These are phyloP conservation scores for Onygenales sp. DNA, from an alignment of 2,329 filamentous ascomycete genomes.

Conservation along the genomic window DNA sequence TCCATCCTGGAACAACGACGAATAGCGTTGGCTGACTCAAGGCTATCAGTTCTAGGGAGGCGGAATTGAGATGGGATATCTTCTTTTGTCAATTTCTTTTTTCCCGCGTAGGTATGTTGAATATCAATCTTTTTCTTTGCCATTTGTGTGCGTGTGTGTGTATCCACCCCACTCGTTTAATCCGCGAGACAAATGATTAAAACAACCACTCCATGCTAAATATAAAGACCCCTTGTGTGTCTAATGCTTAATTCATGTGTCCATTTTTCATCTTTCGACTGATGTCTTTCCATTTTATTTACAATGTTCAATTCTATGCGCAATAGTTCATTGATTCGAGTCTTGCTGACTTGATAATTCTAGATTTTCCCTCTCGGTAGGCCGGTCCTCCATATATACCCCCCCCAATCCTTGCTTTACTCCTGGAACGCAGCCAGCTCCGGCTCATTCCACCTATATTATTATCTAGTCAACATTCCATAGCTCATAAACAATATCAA, in stretches of 20 bases:
- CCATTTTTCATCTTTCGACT: slow-evolving; percentile 59
- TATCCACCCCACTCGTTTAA: neutral
- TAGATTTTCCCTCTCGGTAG: neutral
- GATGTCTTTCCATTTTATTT: slow-evolving; percentile 26
- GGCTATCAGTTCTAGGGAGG: neutral
- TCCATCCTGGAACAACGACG: neutral
- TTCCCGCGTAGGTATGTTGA: slow-evolving; percentile 3
- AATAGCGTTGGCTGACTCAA: neutral
- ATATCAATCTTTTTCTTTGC: slow-evolving; percentile 5
- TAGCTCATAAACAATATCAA: too few species aligned
- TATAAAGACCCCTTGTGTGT: slow-evolving; percentile 41
- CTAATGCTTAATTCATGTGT: slow-evolving; percentile 48
- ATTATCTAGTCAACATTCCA: neutral
- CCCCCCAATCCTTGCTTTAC: slow-evolving; percentile 10
- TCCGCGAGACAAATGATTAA: slow-evolving; percentile 10
- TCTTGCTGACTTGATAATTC: slow-evolving; percentile 2
- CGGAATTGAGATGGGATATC: neutral
- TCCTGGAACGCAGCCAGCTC: slow-evolving; percentile 35
- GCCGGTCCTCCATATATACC: neutral
- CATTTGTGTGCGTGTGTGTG: slow-evolving; percentile 5
- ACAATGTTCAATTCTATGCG: neutral
- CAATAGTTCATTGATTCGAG: neutral
- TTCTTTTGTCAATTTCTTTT: neutral
- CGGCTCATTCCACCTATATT: slow-evolving; percentile 35
- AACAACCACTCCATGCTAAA: slow-evolving; percentile 53